A percentile compares a stretch with the other conserved stretches of the same genome.
Evolutionary conservation across 495 filamentous ascomycete genomes (phyloP).

Genomic region (Friedmanniomyces simplex): DNA sequence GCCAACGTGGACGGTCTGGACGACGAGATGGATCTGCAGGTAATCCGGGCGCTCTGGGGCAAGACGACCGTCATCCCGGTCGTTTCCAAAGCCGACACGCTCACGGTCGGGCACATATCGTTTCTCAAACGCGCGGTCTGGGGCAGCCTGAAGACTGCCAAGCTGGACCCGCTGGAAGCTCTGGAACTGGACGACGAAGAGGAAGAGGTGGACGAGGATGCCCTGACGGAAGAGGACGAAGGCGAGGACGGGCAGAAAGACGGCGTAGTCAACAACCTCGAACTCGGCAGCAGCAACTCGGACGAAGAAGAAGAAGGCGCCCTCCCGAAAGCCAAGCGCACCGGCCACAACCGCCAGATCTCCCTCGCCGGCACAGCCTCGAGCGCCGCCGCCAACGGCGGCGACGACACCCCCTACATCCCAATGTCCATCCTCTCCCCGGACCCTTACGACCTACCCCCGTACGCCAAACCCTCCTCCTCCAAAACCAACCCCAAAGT

Average conservation of each 20-base stretch:
- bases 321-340: constrained; percentile 28
- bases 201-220: constrained; percentile 34
- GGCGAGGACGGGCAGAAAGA: constrained; percentile 23
- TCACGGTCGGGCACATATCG: constrained; percentile 88
- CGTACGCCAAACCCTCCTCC: constrained; percentile 24
- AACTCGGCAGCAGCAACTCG: not conserved
- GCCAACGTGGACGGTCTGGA: constrained; percentile 55
- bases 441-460: constrained; percentile 62
- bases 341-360: constrained; percentile 28
- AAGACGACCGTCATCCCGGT: constrained; percentile 96
- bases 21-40: constrained; percentile 81
- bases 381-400: constrained; percentile 21
- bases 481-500: constrained; percentile 35
- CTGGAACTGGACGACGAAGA: constrained; percentile 68
- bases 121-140: constrained; percentile 85
- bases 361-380: constrained; percentile 20
- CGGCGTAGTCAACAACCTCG: constrained; percentile 18
- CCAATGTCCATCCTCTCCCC: constrained; percentile 92
- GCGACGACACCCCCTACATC: constrained; percentile 39
- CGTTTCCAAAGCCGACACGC: constrained; percentile 93
- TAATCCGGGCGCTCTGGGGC: constrained; percentile 76
- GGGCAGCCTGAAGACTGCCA: constrained; percentile 72
- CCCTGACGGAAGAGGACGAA: constrained; percentile 37
- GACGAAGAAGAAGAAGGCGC: constrained; percentile 19
- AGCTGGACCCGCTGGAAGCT: constrained; percentile 80